Conservation (phyloP, 1,139 yeast genomes). For the Hansenula sp. region DNA sequence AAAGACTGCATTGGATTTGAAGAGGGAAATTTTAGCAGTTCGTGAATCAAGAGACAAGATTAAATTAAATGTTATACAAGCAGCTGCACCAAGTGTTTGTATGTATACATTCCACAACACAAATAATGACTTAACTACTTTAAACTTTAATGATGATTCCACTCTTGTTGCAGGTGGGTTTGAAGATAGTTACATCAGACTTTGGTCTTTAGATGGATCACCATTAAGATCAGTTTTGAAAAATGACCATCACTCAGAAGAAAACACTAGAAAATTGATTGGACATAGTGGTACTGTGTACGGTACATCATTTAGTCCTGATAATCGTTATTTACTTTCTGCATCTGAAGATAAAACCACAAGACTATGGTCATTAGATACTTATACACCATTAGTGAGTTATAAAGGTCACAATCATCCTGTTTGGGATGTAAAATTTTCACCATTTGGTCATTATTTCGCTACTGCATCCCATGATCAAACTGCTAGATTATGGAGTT, state of each 20-base stretch:
- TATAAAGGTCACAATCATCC: slow-evolving; percentile 97
- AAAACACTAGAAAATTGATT: slow-evolving; percentile 55
- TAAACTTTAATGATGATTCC: slow-evolving; percentile 84
- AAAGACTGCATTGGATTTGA: slow-evolving; percentile 74
- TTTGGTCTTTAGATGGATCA: slow-evolving; percentile 92
- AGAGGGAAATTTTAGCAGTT: slow-evolving; percentile 69
- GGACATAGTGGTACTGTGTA: slow-evolving; percentile 97
- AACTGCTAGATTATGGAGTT: slow-evolving; percentile 96
- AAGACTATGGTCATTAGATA: slow-evolving; percentile 90
- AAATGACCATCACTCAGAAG: slow-evolving; percentile 50
- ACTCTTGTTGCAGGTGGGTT: slow-evolving; percentile 91
- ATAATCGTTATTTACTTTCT: slow-evolving; percentile 73
- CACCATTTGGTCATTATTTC: slow-evolving; percentile 95
- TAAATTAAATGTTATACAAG: slow-evolving; percentile 60
- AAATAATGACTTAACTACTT: slow-evolving; percentile 76
- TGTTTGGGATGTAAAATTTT: slow-evolving; percentile 93
- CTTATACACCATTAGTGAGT: slow-evolving; percentile 84
- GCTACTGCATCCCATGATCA: slow-evolving; percentile 98
- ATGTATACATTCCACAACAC: slow-evolving; percentile 98
- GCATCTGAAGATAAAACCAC: slow-evolving; percentile 91
- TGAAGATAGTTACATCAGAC: slow-evolving; percentile 81
- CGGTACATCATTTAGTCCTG: slow-evolving; percentile 88
- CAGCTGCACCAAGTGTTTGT: slow-evolving; percentile 89
- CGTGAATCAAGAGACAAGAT: slow-evolving; percentile 80
- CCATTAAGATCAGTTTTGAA: slow-evolving; percentile 66